Evolutionary conservation across 1,284 basidiomycete species (phyloP).

Genomic region (Ceratorhiza oryzae-sativae): DNA sequence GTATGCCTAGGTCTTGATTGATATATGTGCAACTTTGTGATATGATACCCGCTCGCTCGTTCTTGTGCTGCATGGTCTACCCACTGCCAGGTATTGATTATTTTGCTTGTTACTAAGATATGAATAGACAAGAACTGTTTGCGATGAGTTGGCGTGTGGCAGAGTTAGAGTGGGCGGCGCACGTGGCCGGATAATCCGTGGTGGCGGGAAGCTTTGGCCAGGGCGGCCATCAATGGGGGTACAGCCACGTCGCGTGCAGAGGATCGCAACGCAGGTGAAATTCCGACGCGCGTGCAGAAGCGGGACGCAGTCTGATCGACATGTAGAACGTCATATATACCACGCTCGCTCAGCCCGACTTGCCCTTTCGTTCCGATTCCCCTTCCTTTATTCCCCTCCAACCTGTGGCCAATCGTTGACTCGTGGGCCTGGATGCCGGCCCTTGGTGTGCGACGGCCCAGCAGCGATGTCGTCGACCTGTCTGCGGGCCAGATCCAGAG

Average conservation of each 20-base stretch:
- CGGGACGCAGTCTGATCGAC: neutral
- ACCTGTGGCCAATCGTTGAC: neutral
- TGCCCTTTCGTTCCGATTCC: neutral
- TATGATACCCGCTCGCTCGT: conserved; percentile 28
- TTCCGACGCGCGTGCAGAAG: conserved; percentile 6
- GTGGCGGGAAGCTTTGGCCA: conserved; percentile 5
- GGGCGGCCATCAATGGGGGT: neutral
- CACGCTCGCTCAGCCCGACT: neutral
- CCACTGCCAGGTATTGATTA: conserved; percentile 34
- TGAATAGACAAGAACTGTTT: conserved; percentile 15
- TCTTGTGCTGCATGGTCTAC: neutral
- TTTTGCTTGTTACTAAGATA: conserved; percentile 1
- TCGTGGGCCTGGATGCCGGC: conserved; percentile 18
- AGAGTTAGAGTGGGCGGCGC: neutral
- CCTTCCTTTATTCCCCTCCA: conserved; percentile 6
- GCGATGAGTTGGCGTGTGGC: neutral
- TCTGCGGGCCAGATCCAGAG: conserved; percentile 7
- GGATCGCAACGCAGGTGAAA: conserved; percentile 10
- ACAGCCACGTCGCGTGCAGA: conserved; percentile 30
- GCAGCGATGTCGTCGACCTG: neutral
- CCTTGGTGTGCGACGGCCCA: conserved; percentile 14
- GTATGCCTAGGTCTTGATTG: conserved; percentile 39
- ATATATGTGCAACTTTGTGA: conserved; percentile 8
- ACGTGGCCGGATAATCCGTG: neutral
- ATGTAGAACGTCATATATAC: conserved; percentile 26